Conservation (phyloP, 169 alveolate genomes). For the Plasmodium inui region DNA sequence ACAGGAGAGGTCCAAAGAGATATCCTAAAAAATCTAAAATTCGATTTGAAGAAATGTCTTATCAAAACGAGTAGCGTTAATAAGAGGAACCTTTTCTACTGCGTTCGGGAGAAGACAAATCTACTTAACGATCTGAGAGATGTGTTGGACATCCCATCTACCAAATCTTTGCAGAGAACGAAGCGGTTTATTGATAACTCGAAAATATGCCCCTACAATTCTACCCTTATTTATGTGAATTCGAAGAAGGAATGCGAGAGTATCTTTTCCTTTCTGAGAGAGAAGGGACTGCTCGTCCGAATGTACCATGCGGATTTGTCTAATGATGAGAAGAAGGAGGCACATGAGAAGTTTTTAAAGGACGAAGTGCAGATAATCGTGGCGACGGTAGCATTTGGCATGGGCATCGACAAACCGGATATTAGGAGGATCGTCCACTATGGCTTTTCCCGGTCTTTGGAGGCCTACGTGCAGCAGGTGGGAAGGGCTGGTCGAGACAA, state of each 20-base stretch:
- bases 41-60: constrained; percentile 28
- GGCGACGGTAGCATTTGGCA: constrained; percentile 99
- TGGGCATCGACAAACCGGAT: constrained; percentile 99
- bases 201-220: constrained; percentile 61
- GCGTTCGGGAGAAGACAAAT: constrained; percentile 34
- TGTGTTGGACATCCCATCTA: constrained; percentile 47
- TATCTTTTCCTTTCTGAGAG: constrained; percentile 18
- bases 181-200: constrained; percentile 58
- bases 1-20: constrained; percentile 90
- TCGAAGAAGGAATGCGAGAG: constrained; percentile 63
- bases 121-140: constrained; percentile 25
- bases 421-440: constrained; percentile 98
- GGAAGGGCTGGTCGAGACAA: constrained; percentile 97
- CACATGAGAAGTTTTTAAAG: constrained; percentile 92
- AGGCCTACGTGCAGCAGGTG: constrained; percentile 97
- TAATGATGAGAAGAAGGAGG: constrained; percentile 79
- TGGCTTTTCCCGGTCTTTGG: constrained; percentile 97
- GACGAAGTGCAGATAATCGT: constrained; percentile 94
- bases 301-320: constrained; percentile 87
- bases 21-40: constrained; percentile 76
- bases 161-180: constrained; percentile 11
- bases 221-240: constrained; percentile 64
- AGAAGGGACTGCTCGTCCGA: constrained; percentile 30
- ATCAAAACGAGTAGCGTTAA: constrained; percentile 65
- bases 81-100: constrained; percentile 44